phyloP scores from a whole-genome alignment of 352 stramenopile genomes.

The Phytophthora cactorum region DNA sequence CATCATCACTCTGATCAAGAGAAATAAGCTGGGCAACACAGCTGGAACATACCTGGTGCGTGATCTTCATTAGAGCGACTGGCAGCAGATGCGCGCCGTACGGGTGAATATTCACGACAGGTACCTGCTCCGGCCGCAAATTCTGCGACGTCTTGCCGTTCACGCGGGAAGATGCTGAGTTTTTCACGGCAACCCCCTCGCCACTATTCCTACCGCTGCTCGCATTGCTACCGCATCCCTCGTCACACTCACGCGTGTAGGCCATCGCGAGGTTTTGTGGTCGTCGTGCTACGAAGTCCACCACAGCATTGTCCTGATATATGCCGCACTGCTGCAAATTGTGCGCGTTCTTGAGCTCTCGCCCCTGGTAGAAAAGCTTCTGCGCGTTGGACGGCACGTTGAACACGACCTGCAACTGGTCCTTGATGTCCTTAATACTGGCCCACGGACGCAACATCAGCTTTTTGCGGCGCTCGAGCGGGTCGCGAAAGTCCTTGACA shows the following conservation, averaged over 20 bases:
- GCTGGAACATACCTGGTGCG: constrained; percentile 59
- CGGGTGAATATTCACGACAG: constrained; percentile 79
- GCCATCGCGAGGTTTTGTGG: constrained; percentile 62
- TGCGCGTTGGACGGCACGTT: constrained; percentile 81
- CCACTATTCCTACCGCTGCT: constrained; percentile 17
- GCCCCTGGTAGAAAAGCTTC: constrained; percentile 84
- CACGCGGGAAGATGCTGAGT: constrained; percentile 5
- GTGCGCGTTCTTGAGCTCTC: constrained; percentile 84
- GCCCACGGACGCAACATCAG: constrained; percentile 80
- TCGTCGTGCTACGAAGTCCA: constrained; percentile 78
- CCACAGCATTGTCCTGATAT: constrained; percentile 79
- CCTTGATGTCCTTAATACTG: constrained; percentile 87
- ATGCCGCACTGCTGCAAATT: constrained; percentile 87
- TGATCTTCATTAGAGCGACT: constrained; percentile 82
- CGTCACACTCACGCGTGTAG: constrained; percentile 37
- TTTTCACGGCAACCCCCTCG: constrained; percentile 21
- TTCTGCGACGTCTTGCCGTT: constrained; percentile 38
- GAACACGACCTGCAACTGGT: constrained; percentile 85
- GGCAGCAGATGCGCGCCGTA: constrained; percentile 81
- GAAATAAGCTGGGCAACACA: not conserved
- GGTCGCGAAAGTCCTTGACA: constrained; percentile 85
- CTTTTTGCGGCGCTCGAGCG: constrained; percentile 84
- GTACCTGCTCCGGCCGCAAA: constrained; percentile 56
- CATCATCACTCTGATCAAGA: constrained; percentile 4
- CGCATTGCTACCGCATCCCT: constrained; percentile 11